Evolutionary conservation across 768 basidiomycete genomes (phyloP), one percentile per base, ranked within the genome.

Genomic region (Hericium coralloides): DNA sequence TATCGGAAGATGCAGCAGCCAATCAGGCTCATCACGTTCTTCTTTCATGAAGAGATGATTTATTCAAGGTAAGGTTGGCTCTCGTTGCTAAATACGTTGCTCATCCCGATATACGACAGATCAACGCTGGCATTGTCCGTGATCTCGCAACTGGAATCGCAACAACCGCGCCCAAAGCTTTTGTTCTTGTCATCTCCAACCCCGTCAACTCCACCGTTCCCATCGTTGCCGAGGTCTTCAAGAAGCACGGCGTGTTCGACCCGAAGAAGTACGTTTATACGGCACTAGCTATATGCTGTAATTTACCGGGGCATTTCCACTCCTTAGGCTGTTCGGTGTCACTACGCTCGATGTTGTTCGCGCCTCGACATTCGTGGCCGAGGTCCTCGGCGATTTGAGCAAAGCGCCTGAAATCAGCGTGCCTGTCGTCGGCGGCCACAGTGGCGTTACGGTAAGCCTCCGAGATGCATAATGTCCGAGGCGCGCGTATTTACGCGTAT

Each of bases 161-260:
- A 15, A 84, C 80, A 15, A 68, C 74, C 51, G 82, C 83, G 45
- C 95, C 95, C 58, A 94, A 93, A 68, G 97, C 97, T 20, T 87
- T 89, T 65, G 83, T 98, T 48, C 83, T 94, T 51, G 94, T 99
- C 63, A 98, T 99, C 72, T 95, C 97, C 65, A 99, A 99, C 79
- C 97, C 97, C 36, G 95, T 99, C 69, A 98, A 99, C 82, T 98
- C 95, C 45, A 98, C 97, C 39, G 95, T 98, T 39, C 97, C 97
- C 50, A 92, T 99, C 67, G 92, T 93, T 49, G 92, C 84, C 15
- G 95, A 98, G 72, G 87, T 95, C 38, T 83, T 95, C 77, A 99
- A 95, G 83, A 87, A 92, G 72, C 81, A 87, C 62, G 86, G 85
- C 48, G 88, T 92, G 26, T 98, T 88, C 69, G 84, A 99, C 71